phyloP scores from a whole-genome alignment of 768 basidiomycete species.

The Pleurotus tuoliensis region DNA sequence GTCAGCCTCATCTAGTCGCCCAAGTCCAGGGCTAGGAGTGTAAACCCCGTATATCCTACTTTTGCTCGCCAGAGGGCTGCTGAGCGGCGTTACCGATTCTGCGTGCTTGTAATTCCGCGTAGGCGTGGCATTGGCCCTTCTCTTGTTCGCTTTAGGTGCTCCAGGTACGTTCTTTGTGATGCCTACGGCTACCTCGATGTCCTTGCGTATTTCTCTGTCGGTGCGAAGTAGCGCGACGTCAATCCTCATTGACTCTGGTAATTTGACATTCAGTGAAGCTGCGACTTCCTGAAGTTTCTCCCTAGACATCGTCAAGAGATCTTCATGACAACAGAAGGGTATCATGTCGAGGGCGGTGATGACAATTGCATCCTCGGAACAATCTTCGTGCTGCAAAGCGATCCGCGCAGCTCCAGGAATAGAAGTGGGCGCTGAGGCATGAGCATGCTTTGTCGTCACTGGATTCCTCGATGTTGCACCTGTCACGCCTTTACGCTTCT shows the following conservation, averaged over 20 bases:
- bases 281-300: conserved; percentile 51
- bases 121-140: conserved; percentile 1
- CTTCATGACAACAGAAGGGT: conserved; percentile 75
- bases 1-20: conserved; percentile 26
- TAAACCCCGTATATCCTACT: conserved; percentile 16
- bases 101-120: conserved; percentile 9
- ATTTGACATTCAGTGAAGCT: conserved; percentile 46
- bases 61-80: conserved; percentile 30
- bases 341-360: conserved; percentile 55
- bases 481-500: background rate
- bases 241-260: conserved; percentile 52
- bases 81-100: conserved; percentile 24
- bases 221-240: conserved; percentile 32
- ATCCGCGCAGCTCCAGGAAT: conserved; percentile 29
- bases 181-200: conserved; percentile 61
- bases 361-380: conserved; percentile 51
- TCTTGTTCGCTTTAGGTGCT: conserved; percentile 29
- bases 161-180: conserved; percentile 37
- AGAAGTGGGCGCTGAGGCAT: background rate
- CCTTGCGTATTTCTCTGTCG: conserved; percentile 43
- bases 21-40: conserved; percentile 21
- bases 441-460: background rate
- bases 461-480: background rate
- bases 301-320: conserved; percentile 62
- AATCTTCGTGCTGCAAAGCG: conserved; percentile 58